These are phyloP conservation scores for Erythrobasidium hasegawianum DNA, from an alignment of 1,284 basidiomycete genomes.

Conservation along the genomic window DNA sequence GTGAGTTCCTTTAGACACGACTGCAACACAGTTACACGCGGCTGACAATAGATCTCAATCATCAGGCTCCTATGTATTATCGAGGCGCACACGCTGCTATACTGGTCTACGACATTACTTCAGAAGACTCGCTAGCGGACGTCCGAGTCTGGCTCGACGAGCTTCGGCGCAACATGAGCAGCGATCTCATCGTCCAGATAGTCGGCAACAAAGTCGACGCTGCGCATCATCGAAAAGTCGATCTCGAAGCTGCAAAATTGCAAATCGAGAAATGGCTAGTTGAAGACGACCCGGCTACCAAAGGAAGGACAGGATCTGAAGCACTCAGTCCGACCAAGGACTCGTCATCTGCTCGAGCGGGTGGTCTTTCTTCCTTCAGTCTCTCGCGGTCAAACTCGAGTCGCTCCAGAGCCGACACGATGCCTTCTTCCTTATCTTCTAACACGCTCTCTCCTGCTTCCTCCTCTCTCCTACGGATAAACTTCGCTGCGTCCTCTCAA, in stretches of 20 bases:
- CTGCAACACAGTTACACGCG: too few relatives aligned
- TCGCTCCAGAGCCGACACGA: not conserved
- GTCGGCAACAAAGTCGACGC: slow-evolving; percentile 87
- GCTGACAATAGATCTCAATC: too few relatives aligned
- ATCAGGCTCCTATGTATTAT: slow-evolving; percentile 97
- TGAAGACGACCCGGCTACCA: not conserved
- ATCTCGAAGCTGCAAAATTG: slow-evolving; percentile 68
- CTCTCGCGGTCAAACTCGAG: not conserved
- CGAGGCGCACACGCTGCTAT: slow-evolving; percentile 95
- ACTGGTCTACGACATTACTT: slow-evolving; percentile 95
- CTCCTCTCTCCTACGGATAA: slow-evolving; percentile 5
- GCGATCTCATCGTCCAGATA: slow-evolving; percentile 78
- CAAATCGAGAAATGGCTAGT: slow-evolving; percentile 39
- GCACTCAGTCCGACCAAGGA: not conserved
- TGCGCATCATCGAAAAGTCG: slow-evolving; percentile 57
- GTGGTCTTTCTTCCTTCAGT: not conserved
- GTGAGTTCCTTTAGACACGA: too few relatives aligned
- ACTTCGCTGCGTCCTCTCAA: slow-evolving; percentile 1
- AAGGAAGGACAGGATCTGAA: not conserved
- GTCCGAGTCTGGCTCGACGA: slow-evolving; percentile 91
- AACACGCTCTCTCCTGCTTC: not conserved
- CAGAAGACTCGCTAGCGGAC: slow-evolving; percentile 80
- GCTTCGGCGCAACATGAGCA: slow-evolving; percentile 70
- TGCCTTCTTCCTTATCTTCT: not conserved
- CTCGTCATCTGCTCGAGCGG: not conserved